Conservation (phyloP, 78 protist species). For the Dictyostelium firmibasis region DNA sequence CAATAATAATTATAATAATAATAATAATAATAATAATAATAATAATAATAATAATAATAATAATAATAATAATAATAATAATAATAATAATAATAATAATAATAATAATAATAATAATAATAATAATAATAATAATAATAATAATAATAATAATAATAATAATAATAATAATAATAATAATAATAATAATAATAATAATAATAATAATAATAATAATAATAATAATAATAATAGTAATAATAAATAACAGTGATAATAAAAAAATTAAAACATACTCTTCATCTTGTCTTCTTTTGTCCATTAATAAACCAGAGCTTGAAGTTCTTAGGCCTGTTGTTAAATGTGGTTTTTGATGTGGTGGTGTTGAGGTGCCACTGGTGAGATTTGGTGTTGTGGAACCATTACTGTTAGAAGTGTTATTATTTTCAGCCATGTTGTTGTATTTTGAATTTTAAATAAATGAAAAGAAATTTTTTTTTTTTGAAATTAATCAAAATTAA, state of each 20-base stretch:
- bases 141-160: no score
- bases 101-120: no score
- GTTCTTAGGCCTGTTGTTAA: conserved; percentile 21
- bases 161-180: no score
- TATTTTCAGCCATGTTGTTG: background rate
- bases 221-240: no score
- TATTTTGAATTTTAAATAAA: background rate
- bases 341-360: background rate
- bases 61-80: no score
- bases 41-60: no score
- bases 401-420: no score
- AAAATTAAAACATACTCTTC: background rate
- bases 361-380: background rate
- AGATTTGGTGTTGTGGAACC: no score
- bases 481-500: background rate
- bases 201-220: no score
- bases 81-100: no score
- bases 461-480: background rate
- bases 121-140: no score
- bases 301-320: conserved; percentile 36
- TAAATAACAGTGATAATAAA: background rate
- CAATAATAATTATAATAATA: background rate
- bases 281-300: conserved; percentile 74
- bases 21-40: background rate
- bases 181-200: no score